Evolutionary conservation across 2,329 filamentous ascomycete species (phyloP), one percentile per base, ranked within the genome.

Genomic region (Colletotrichum truncatum): DNA sequence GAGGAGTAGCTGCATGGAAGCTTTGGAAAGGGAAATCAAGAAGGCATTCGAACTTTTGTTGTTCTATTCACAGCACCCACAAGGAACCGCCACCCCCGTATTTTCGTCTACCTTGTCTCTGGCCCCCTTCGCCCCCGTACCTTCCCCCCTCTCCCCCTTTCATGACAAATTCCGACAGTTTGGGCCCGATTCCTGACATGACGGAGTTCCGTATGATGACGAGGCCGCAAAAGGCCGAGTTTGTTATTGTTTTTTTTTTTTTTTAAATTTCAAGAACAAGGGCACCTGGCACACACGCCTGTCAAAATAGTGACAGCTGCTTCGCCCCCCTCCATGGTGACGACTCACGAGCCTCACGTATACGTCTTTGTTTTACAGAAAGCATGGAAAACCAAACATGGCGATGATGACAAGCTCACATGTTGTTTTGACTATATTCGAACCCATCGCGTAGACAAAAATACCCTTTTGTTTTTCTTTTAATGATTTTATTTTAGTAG

Each of bases 1-100:
- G 38, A 64, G 43, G 23, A 60, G 46, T 32, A 36, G 34, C 62
- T 65, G 48, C 62, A 61, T 62, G 62, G 56, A 64, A 60, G 61
- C 30, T 55, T 64, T 48, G 46, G 25, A 39, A 45, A 30, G n/a
- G 52, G 34, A 32, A 28, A 34, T 28, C 41, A 32, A 25, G 26
- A 38, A 57, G 39, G 21, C 21, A 4, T 46, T 57, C 32, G 56
- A 46, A 43, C 21, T 18, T 26, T 16, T 34, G 10, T 4, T 49
- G 46, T 49, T 57, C 59, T 57, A 62, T 57, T 57, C 59, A 32
- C 39, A 34, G 32, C 46, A 53, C 25, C 30, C 49, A 53, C 49
- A 53, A 26, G n/a, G 18, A 43, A 21, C 39, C 39, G 39, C 39
- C 39, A 16, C 18, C 49, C 32, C 21, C 49, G 18, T 43, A 12